Base-by-base conservation (phyloP, 225 moss, liverwort and hornwort genomes). In the Pseudisothecium myosuroides region DNA sequence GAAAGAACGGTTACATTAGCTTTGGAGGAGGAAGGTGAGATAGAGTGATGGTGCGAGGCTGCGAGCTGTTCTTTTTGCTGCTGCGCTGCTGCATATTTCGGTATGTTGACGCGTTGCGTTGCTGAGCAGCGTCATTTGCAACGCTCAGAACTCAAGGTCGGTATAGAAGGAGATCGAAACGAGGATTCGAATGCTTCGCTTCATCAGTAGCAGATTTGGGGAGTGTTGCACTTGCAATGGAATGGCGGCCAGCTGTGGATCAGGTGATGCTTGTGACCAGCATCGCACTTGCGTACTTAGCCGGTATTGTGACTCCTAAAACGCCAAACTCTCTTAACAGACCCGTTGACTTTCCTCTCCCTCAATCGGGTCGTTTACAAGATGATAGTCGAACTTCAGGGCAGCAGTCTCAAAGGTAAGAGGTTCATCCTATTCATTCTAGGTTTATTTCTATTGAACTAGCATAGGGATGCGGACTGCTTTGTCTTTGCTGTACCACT, bases 221-320 rank as follows among this genome's bases (percentile, higher is more conserved):
- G 67, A 93, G 78, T 89, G 90, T 74, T 85, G 87, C 93, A 52
- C 67, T 93, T 81, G 92, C 89, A 56, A 83, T 93, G 91, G 92
- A 94, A 76, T 95, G 94, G 95, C 88, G 91, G 80, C 94, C 95
- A 78, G 92, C 91, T 80, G 91, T 89, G 84, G 94, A 94, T 88
- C 94, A 94, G 63, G 90, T 94, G 88, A 89, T 95, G 91, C 92
- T 95, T 80, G 89, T 94, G 90, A 94, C 85, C 55, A 94, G 93
- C 85, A 60, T 95, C 72, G 93, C 90, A 72, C 92, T 94, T 90
- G 95, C 92, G 36, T 95, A 92, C 86, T 43, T 94, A 73, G 95
- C 95, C 64, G 94, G 95, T 59, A 93, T 94, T 84, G 93, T 89
- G 41, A 94, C 94, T 79, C 93, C 94, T 87, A 92, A 82, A 86